These are phyloP conservation scores for Fonsecaea multimorphosa DNA, from an alignment of 2,329 filamentous ascomycete species.

Conservation along the genomic window DNA sequence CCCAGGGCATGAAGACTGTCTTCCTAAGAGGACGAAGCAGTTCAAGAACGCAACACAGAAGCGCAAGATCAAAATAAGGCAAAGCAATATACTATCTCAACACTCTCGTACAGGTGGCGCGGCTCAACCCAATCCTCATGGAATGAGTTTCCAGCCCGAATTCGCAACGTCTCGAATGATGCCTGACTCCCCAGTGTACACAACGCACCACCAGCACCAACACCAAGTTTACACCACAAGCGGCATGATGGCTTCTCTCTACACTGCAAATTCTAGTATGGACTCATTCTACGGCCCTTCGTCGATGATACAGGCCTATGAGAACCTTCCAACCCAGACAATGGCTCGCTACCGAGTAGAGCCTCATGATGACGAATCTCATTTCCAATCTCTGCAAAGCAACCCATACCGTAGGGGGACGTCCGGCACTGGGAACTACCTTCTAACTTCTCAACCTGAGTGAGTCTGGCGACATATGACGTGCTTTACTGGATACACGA, in stretches of 20 bases:
- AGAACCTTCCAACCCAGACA: not conserved
- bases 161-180: slow-evolving; percentile 2
- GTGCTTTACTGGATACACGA: no score
- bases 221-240: slow-evolving; percentile 3
- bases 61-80: not conserved
- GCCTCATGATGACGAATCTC: not conserved
- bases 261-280: slow-evolving; percentile 1
- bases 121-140: not conserved
- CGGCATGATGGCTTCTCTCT: slow-evolving; percentile 3
- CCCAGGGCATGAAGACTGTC: no score
- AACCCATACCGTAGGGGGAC: not conserved
- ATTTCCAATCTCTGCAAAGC: slow-evolving; percentile 3
- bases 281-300: not conserved
- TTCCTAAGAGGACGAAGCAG: not conserved
- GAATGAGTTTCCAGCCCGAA: not conserved
- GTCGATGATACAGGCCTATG: not conserved
- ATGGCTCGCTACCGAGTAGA: not conserved
- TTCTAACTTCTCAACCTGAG: no score
- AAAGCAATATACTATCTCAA: not conserved
- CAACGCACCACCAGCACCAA: not conserved
- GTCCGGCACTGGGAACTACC: no score
- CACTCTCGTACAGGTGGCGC: not conserved
- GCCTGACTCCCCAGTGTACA: not conserved
- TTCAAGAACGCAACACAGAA: not conserved
- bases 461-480: no score